phyloP scores from a whole-genome alignment of 2,329 filamentous ascomycete species.

The Paraconiothyrium sp. region DNA sequence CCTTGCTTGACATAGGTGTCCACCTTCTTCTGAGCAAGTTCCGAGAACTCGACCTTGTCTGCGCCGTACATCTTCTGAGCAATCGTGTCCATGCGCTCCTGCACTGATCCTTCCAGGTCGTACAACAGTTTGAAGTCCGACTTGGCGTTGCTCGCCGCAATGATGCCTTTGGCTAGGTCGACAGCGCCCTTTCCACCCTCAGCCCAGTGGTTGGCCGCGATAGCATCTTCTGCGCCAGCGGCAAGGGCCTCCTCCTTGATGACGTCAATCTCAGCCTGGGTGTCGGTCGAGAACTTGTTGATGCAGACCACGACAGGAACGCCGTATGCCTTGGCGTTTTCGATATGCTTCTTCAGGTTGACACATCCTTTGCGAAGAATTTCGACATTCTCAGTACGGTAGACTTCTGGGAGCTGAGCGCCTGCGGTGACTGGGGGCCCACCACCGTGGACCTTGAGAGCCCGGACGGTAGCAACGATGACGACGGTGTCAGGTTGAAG shows the following conservation, averaged over 20 bases:
- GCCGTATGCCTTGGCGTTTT: slow-evolving; percentile 87
- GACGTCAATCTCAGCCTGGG: slow-evolving; percentile 87
- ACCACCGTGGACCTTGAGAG: slow-evolving; percentile 95
- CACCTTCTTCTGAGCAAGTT: slow-evolving; percentile 94
- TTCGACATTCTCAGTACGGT: slow-evolving; percentile 92
- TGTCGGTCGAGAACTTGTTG: slow-evolving; percentile 96
- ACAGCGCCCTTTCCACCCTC: slow-evolving; percentile 91
- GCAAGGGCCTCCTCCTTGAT: slow-evolving; percentile 90
- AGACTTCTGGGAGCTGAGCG: slow-evolving; percentile 83
- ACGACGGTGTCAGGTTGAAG: slow-evolving; percentile 93
- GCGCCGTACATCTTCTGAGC: slow-evolving; percentile 96
- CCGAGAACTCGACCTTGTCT: slow-evolving; percentile 87
- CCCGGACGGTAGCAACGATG: slow-evolving; percentile 93
- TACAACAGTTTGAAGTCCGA: slow-evolving; percentile 87
- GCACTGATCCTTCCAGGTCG: slow-evolving; percentile 75
- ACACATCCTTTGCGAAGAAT: slow-evolving; percentile 89
- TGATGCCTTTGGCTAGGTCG: slow-evolving; percentile 86
- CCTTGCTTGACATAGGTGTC: slow-evolving; percentile 94
- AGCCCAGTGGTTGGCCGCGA: slow-evolving; percentile 96
- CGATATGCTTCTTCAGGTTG: slow-evolving; percentile 94
- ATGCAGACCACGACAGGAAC: slow-evolving; percentile 96
- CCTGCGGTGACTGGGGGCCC: slow-evolving; percentile 93
- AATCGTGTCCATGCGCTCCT: slow-evolving; percentile 91
- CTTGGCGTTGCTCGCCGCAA: slow-evolving; percentile 81
- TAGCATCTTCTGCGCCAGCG: slow-evolving; percentile 92